phyloP scores from a whole-genome alignment of 495 filamentous ascomycete species.

The Rhypophila decipiens region DNA sequence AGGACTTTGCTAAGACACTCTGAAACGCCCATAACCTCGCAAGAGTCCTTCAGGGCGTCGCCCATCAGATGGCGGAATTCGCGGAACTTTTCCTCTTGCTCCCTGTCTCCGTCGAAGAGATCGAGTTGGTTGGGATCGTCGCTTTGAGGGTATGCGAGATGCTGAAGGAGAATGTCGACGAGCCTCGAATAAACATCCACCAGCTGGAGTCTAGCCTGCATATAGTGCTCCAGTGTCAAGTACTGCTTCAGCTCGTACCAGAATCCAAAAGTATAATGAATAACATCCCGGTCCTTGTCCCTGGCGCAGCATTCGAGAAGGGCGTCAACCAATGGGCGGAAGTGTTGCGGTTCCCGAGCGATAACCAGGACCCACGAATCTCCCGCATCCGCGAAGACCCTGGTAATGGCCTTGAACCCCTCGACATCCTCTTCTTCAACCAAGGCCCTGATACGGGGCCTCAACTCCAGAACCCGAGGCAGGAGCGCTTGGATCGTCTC shows the following conservation, averaged over 20 bases:
- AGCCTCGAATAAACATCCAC: slow-evolving; percentile 76
- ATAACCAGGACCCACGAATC: slow-evolving; percentile 90
- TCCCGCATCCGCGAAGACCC: slow-evolving; percentile 88
- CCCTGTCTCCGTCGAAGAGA: slow-evolving; percentile 90
- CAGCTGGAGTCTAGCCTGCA: slow-evolving; percentile 66
- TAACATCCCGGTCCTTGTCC: slow-evolving; percentile 82
- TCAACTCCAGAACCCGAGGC: slow-evolving; percentile 70
- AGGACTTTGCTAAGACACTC: slow-evolving; percentile 87
- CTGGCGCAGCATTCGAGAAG: slow-evolving; percentile 83
- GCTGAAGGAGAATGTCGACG: slow-evolving; percentile 88
- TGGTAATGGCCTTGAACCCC: slow-evolving; percentile 76
- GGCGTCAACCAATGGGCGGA: slow-evolving; percentile 80
- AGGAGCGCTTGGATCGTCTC: slow-evolving; percentile 78
- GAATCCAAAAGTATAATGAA: slow-evolving; percentile 88
- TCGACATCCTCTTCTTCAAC: slow-evolving; percentile 80
- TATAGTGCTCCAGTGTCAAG: slow-evolving; percentile 80
- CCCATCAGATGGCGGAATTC: slow-evolving; percentile 96
- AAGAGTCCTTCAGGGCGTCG: slow-evolving; percentile 95
- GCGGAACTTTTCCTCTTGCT: slow-evolving; percentile 94
- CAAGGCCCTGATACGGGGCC: slow-evolving; percentile 68
- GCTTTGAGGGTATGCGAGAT: slow-evolving; percentile 80
- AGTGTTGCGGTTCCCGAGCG: slow-evolving; percentile 72
- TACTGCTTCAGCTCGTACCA: slow-evolving; percentile 99
- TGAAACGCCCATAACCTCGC: slow-evolving; percentile 86
- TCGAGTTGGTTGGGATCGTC: slow-evolving; percentile 69